Base-by-base conservation (phyloP, 1,284 basidiomycete species). In the Porogramme epimiltina region DNA sequence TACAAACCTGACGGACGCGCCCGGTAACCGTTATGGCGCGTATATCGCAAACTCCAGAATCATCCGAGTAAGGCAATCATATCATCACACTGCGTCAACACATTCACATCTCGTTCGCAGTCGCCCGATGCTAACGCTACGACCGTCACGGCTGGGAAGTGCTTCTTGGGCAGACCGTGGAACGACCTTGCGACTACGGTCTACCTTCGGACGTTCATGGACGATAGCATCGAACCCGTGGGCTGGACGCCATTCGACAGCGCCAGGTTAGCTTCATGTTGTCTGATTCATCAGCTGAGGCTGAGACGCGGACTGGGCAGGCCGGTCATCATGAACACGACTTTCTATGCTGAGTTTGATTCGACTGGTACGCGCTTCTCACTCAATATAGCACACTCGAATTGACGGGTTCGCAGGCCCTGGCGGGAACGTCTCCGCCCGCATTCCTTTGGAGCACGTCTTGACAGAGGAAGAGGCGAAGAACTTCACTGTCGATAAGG, bases 141-240 rank as follows among this genome's bases (percentile, higher is more conserved):
- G 0, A 71, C 76, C 0, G 66, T 73, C 13, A 82, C 80, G 1
- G 58, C 63, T 3, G 70, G 71, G 4, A 62, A 63, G 4, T 85
- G 84, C 59, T 84, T 73, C 63, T 69, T 85, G 11, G 83, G 82
- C 13, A 77, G 84, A 2, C 84, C 84, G 0, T 87, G 85, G 84
- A 85, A 84, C 60, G 73, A 79, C 47, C 64, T 82, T 10, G 79
- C 85, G 0, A 75, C 77, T 0, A 78, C 80, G 0, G 77, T 86
- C 0, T 86, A 70, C 55, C 61, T 84, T 2, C 65, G 65, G 4
- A 84, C 75, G 1, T 79, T 74, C 58, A 87, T 87, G 84, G 84
- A 86, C 47, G 71, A 79, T 2, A 82, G 75, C 53, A 74, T 87
- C 39, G 48, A 69, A 8, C 75, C 81, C 0, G 69, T 61, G 11